Percentiles rank a stretch among this genome's conserved stretches.
Conservation (phyloP, 768 basidiomycete genomes). For the Chalciporus piperatus region DNA sequence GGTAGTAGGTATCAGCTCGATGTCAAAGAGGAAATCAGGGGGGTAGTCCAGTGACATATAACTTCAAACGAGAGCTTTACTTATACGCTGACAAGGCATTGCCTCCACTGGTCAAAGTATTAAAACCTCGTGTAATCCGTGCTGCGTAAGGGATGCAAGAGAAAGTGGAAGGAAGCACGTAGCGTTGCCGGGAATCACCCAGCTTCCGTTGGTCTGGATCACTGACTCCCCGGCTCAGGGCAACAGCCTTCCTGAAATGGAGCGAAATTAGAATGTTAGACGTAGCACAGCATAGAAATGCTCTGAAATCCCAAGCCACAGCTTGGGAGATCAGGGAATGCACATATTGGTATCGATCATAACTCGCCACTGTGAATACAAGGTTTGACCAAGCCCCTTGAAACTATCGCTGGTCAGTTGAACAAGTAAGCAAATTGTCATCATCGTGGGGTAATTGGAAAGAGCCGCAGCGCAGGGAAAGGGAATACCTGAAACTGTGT, state of each 20-base stretch:
- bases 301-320: slow-evolving; percentile 22
- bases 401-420: background rate
- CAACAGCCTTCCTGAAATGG: slow-evolving; percentile 32
- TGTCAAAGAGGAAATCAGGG: slow-evolving; percentile 12
- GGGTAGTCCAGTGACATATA: slow-evolving; percentile 20
- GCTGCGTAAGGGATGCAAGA: slow-evolving; percentile 30
- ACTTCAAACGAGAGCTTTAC: slow-evolving; percentile 15
- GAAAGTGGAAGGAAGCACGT: slow-evolving; percentile 21
- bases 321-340: slow-evolving; percentile 15
- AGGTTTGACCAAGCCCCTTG: slow-evolving; percentile 5
- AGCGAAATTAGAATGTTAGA: slow-evolving; percentile 28
- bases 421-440: slow-evolving; percentile 13
- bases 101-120: slow-evolving; percentile 27
- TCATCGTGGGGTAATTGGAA: slow-evolving; percentile 24
- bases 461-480: slow-evolving; percentile 2
- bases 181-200: slow-evolving; percentile 26
- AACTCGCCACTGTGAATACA: slow-evolving; percentile 4
- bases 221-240: slow-evolving; percentile 30
- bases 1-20: slow-evolving; percentile 4
- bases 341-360: slow-evolving; percentile 6
- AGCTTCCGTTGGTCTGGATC: slow-evolving; percentile 27
- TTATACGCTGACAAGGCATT: slow-evolving; percentile 32
- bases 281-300: slow-evolving; percentile 25
- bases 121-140: slow-evolving; percentile 35
- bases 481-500: slow-evolving; percentile 12